A percentile compares a stretch with the other conserved stretches of the same genome.
phyloP scores from a whole-genome alignment of 495 filamentous ascomycete species.

The Immersiella caudata region DNA sequence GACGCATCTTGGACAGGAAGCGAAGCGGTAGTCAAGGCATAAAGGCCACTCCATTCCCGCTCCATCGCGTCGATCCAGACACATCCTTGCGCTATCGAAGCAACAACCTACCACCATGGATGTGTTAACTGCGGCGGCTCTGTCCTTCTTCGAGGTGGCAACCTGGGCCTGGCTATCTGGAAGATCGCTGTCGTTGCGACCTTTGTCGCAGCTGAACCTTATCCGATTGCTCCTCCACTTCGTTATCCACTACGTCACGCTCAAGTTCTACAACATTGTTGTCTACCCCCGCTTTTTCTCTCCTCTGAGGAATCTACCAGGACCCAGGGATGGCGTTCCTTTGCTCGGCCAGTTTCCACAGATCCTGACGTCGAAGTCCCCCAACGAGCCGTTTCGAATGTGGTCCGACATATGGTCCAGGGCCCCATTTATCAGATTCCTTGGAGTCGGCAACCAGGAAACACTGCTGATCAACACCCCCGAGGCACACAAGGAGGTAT shows the following conservation, averaged over 20 bases:
- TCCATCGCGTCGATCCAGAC: too few relatives aligned
- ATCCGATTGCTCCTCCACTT: neutral
- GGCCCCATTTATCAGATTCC: slow-evolving; percentile 43
- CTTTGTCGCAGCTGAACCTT: too few relatives aligned
- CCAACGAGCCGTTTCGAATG: slow-evolving; percentile 12
- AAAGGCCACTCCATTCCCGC: too few relatives aligned
- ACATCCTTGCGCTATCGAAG: too few relatives aligned
- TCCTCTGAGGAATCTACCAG: slow-evolving; percentile 30
- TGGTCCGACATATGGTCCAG: slow-evolving; percentile 40
- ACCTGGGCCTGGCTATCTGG: too few relatives aligned
- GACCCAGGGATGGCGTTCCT: slow-evolving; percentile 24
- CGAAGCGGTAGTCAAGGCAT: too few relatives aligned
- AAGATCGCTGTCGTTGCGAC: too few relatives aligned
- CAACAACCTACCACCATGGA: too few relatives aligned
- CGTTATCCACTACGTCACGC: neutral
- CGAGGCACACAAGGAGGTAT: slow-evolving; percentile 39
- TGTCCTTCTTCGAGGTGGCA: too few relatives aligned
- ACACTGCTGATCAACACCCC: slow-evolving; percentile 41
- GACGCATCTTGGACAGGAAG: too few relatives aligned
- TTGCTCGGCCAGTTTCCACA: slow-evolving; percentile 5
- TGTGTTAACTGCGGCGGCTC: too few relatives aligned
- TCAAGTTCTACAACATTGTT: slow-evolving; percentile 29
- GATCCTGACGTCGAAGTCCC: slow-evolving; percentile 2
- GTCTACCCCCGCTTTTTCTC: slow-evolving; percentile 29
- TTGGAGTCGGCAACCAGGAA: slow-evolving; percentile 38